Evolutionary conservation across 2,329 filamentous ascomycete species (phyloP).

Genomic region (Xylaria sp.): DNA sequence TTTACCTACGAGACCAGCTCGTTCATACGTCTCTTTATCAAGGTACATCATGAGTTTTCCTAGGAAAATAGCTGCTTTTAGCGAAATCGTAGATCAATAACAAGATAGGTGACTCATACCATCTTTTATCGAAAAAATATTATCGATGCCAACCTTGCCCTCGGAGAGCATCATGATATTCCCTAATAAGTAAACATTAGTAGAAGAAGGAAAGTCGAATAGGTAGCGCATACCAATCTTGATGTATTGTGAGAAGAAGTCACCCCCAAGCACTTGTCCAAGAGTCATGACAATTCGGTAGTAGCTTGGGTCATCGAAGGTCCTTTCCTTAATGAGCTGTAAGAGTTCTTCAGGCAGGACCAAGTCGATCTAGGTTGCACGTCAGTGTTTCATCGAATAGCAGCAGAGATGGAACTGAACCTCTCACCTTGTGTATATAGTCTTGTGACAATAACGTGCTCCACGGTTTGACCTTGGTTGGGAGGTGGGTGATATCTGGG

Average conservation of each 20-base stretch:
- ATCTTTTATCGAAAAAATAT: slow-evolving; percentile 75
- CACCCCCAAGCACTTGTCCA: slow-evolving; percentile 74
- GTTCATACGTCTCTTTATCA: slow-evolving; percentile 84
- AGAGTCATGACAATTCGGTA: slow-evolving; percentile 78
- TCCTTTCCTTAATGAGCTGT: slow-evolving; percentile 62
- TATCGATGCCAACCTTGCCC: slow-evolving; percentile 75
- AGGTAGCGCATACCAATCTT: slow-evolving; percentile 72
- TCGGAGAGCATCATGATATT: slow-evolving; percentile 87
- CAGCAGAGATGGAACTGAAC: background rate
- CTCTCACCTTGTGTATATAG: slow-evolving; percentile 74
- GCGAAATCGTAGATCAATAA: background rate
- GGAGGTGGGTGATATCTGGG: slow-evolving; percentile 76
- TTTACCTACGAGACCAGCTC: slow-evolving; percentile 81
- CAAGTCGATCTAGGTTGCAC: slow-evolving; percentile 68
- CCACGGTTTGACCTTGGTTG: slow-evolving; percentile 82
- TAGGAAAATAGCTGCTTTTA: slow-evolving; percentile 28
- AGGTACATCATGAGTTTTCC: slow-evolving; percentile 80
- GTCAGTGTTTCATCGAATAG: background rate
- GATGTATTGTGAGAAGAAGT: slow-evolving; percentile 87
- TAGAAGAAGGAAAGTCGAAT: background rate
- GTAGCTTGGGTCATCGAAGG: slow-evolving; percentile 64
- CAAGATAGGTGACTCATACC: slow-evolving; percentile 58
- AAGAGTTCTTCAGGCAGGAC: slow-evolving; percentile 75
- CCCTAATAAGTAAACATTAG: slow-evolving; percentile 60
- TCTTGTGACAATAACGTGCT: slow-evolving; percentile 71